Conservation (phyloP, 1,284 basidiomycete species). For the Rhodotorula sp. region DNA sequence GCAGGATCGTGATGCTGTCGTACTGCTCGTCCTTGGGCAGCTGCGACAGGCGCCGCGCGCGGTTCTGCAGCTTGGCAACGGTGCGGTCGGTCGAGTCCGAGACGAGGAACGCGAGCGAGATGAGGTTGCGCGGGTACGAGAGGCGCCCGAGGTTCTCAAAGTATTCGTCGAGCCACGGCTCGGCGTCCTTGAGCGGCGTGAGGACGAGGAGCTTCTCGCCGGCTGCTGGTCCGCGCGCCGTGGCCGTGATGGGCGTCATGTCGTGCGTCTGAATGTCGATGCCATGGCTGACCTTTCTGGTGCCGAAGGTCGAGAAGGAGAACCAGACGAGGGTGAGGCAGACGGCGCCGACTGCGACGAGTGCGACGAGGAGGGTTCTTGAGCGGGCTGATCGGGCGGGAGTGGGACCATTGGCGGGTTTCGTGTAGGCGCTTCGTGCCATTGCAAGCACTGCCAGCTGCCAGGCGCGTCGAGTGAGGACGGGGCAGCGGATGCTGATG, state of each 20-base stretch:
- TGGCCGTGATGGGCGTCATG: constrained; percentile 23
- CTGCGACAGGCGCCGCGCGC: constrained; percentile 5
- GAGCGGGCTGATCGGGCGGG: neutral
- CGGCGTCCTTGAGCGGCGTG: constrained; percentile 33
- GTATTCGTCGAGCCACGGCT: constrained; percentile 31
- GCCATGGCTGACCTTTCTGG: neutral
- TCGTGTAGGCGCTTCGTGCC: constrained; percentile 1
- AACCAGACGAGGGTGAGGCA: constrained; percentile 16
- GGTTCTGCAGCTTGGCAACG: constrained; percentile 17
- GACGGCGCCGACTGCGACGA: constrained; percentile 7
- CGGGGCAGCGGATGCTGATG: neutral
- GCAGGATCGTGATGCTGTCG: constrained; percentile 29
- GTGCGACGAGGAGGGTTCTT: neutral
- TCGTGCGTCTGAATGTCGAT: neutral
- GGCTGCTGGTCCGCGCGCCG: constrained; percentile 2
- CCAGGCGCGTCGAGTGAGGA: neutral
- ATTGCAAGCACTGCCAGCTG: neutral
- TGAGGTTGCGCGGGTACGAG: constrained; percentile 19
- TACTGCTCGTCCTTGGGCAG: constrained; percentile 15
- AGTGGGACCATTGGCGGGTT: neutral
- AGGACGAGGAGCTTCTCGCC: constrained; percentile 30
- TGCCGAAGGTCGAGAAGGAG: neutral
- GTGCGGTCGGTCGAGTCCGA: constrained; percentile 33
- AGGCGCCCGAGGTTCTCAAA: constrained; percentile 29
- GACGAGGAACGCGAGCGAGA: constrained; percentile 39